Conservation (phyloP, 768 basidiomycete species). For the Steccherinum ochraceum region DNA sequence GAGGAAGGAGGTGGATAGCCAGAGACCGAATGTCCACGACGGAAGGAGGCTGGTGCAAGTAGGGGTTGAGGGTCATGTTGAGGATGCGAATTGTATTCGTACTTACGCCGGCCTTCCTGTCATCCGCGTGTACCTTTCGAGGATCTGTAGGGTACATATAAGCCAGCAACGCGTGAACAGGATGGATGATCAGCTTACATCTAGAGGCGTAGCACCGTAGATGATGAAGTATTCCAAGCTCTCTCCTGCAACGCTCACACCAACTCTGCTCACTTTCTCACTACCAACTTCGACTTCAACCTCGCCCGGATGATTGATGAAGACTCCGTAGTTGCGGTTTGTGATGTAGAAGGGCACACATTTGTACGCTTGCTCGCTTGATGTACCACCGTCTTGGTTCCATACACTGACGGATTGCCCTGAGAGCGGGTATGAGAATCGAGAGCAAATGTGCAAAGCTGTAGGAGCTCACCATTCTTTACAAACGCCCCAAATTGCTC, state of each 20-base stretch:
- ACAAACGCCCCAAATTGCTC: constrained; percentile 72
- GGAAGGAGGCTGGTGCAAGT: constrained; percentile 61
- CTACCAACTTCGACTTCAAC: constrained; percentile 70
- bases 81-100: constrained; percentile 2
- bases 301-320: constrained; percentile 71
- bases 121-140: constrained; percentile 55
- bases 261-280: constrained; percentile 60
- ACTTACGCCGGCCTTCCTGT: constrained; percentile 57
- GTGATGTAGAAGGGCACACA: constrained; percentile 66
- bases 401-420: constrained; percentile 57
- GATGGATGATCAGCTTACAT: no score
- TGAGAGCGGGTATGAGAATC: constrained; percentile 14
- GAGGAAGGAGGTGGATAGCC: constrained; percentile 74
- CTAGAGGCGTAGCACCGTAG: constrained; percentile 59
- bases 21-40: constrained; percentile 71
- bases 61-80: no score
- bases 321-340: constrained; percentile 66
- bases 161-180: no score
- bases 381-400: constrained; percentile 76
- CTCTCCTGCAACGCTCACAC: constrained; percentile 56
- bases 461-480: constrained; percentile 54
- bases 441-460: constrained; percentile 4
- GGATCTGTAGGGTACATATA: constrained; percentile 37
- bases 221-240: constrained; percentile 67
- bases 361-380: constrained; percentile 63